Conservation (phyloP, 2,329 filamentous ascomycete genomes). For the Stemphylium lycopersici region DNA sequence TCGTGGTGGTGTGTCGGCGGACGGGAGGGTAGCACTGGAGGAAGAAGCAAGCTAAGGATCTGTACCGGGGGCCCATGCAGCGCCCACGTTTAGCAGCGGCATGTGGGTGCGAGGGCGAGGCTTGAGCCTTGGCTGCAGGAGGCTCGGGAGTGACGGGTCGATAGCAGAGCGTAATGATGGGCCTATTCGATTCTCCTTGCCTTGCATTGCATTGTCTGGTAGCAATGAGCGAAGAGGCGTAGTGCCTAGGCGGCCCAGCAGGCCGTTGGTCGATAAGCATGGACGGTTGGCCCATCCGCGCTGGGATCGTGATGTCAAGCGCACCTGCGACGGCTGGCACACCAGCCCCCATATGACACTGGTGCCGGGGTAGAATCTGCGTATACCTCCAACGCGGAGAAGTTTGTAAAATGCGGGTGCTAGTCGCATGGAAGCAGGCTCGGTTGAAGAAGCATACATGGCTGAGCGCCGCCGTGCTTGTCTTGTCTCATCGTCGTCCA, state of each 20-base stretch:
- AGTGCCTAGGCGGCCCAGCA: slow-evolving; percentile 1
- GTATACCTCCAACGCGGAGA: slow-evolving; percentile 26
- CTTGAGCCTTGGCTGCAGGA: slow-evolving; percentile 18
- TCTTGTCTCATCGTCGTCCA: slow-evolving; percentile 4
- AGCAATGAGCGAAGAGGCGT: neutral
- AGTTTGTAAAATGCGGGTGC: slow-evolving; percentile 29
- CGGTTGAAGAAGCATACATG: slow-evolving; percentile 17
- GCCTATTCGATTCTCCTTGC: slow-evolving; percentile 1
- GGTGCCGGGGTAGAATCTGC: slow-evolving; percentile 30
- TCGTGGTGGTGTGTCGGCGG: neutral
- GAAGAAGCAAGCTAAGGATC: slow-evolving; percentile 16
- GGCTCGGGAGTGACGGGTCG: slow-evolving; percentile 13
- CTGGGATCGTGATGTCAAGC: slow-evolving; percentile 37
- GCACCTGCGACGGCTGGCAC: slow-evolving; percentile 23
- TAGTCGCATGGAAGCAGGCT: slow-evolving; percentile 13
- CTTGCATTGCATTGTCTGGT: neutral
- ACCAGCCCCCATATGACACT: slow-evolving; percentile 32
- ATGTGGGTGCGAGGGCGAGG: slow-evolving; percentile 18
- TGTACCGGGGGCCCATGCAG: slow-evolving; percentile 11
- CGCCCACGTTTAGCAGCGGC: slow-evolving; percentile 20
- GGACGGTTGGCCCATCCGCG: neutral
- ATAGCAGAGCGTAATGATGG: slow-evolving; percentile 14
- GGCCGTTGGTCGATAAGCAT: neutral
- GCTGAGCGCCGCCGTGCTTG: slow-evolving; percentile 8
- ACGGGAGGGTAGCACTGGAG: neutral